These are phyloP conservation scores for Blepharisma stoltei DNA, from an alignment of 73 alveolate genomes.

Conservation along the genomic window DNA sequence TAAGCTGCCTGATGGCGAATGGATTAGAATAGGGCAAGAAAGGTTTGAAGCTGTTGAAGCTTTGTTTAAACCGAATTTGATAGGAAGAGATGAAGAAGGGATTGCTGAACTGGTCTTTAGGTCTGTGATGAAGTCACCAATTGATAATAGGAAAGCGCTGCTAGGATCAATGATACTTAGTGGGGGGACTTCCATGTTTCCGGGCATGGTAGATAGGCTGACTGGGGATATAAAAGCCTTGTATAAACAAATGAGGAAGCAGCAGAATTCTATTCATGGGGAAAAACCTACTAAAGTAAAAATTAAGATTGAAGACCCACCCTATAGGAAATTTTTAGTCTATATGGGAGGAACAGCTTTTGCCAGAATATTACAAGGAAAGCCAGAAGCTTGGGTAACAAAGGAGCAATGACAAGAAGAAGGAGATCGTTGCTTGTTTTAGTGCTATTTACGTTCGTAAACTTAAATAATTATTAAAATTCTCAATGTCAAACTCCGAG, in stretches of 20 bases:
- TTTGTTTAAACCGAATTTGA: conserved; percentile 65
- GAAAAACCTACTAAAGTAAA: conserved; percentile 36
- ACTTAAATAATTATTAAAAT: no score
- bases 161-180: conserved; percentile 54
- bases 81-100: conserved; percentile 71
- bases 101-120: conserved; percentile 69
- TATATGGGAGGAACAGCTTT: conserved; percentile 83
- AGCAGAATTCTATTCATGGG: conserved; percentile 62
- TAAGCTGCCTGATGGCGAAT: conserved; percentile 77
- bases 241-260: conserved; percentile 40
- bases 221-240: conserved; percentile 56
- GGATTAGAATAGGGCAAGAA: conserved; percentile 67
- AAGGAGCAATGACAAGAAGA: conserved; percentile 62
- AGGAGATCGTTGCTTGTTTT: conserved; percentile 40
- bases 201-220: conserved; percentile 92
- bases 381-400: conserved; percentile 59
- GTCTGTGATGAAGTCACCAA: conserved; percentile 68
- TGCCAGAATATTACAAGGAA: conserved; percentile 48
- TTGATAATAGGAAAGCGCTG: conserved; percentile 63
- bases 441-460: no score
- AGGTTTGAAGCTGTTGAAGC: conserved; percentile 87
- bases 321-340: conserved; percentile 82
- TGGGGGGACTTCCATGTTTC: conserved; percentile 98
- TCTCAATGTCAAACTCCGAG: no score
- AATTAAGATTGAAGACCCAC: conserved; percentile 69